phyloP scores from a whole-genome alignment of 495 filamentous ascomycete species.

The Talaromyces trachyspermus region DNA sequence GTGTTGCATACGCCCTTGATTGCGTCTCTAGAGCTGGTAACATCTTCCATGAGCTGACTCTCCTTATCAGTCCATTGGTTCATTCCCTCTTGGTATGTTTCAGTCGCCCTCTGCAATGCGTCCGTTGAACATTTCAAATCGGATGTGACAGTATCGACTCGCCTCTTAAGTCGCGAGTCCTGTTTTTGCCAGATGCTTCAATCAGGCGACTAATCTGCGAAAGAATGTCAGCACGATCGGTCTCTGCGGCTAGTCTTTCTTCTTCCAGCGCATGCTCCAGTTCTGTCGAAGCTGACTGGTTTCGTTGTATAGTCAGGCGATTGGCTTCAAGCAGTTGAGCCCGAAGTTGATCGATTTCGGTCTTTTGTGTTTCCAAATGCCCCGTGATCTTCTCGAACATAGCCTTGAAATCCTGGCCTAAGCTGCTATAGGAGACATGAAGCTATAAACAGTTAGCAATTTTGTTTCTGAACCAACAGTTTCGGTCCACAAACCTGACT shows the following conservation, averaged over 20 bases:
- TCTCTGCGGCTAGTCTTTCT: slow-evolving; percentile 64
- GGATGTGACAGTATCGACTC: slow-evolving; percentile 51
- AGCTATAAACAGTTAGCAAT: slow-evolving; percentile 41
- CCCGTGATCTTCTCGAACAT: slow-evolving; percentile 74
- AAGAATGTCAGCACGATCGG: slow-evolving; percentile 66
- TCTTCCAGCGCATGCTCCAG: slow-evolving; percentile 68
- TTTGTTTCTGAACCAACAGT: background rate
- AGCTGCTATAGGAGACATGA: slow-evolving; percentile 75
- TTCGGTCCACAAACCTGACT: slow-evolving; percentile 44
- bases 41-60: slow-evolving; percentile 57
- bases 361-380: slow-evolving; percentile 68
- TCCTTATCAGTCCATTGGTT: slow-evolving; percentile 68
- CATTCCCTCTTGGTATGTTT: slow-evolving; percentile 62
- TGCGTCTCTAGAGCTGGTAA: slow-evolving; percentile 62
- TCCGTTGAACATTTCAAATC: slow-evolving; percentile 56
- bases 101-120: slow-evolving; percentile 54
- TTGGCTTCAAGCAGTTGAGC: slow-evolving; percentile 62
- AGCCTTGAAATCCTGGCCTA: slow-evolving; percentile 80
- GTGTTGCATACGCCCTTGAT: slow-evolving; percentile 76
- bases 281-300: slow-evolving; percentile 53
- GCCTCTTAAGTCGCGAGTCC: slow-evolving; percentile 58
- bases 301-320: slow-evolving; percentile 55
- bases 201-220: slow-evolving; percentile 69
- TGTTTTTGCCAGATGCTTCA: slow-evolving; percentile 64
- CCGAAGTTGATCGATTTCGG: slow-evolving; percentile 65